Conservation (phyloP, 2,329 filamentous ascomycete genomes). For the Fusarium foetens region DNA sequence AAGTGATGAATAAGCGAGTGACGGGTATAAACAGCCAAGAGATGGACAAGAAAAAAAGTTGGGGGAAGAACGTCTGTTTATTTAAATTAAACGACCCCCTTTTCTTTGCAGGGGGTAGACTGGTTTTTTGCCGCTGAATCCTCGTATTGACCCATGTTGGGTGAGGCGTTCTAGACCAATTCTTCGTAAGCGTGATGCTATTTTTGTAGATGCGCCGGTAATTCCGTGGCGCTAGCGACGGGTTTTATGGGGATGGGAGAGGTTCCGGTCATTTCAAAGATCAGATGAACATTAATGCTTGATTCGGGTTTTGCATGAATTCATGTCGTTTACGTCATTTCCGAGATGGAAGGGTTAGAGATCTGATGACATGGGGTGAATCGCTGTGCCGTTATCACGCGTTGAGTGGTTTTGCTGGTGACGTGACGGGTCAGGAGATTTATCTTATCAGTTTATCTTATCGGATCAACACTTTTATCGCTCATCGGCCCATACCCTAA, state of each 20-base stretch:
- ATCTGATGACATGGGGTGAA: not conserved
- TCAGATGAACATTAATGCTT: conserved; percentile 6
- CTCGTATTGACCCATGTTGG: conserved; percentile 17
- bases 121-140: not conserved
- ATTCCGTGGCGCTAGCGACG: not conserved
- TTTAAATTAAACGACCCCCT: conserved; percentile 20
- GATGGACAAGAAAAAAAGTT: not conserved
- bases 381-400: not conserved
- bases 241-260: not conserved
- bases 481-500: not conserved
- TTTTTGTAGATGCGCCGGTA: not conserved
- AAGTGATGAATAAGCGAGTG: conserved; percentile 17
- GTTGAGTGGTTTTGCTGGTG: not conserved
- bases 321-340: conserved; percentile 1
- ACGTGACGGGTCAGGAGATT: no score
- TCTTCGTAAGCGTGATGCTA: conserved; percentile 13
- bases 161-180: conserved; percentile 14
- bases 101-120: not conserved
- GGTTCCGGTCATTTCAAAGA: not conserved
- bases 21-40: conserved; percentile 2
- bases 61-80: not conserved
- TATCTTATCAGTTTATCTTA: not conserved
- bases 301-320: not conserved
- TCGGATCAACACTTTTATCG: not conserved
- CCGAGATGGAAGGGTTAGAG: not conserved